Evolutionary conservation across 441 rosid genomes (phyloP), one percentile per base, ranked within the genome.

Genomic region (Populus hybrid): DNA sequence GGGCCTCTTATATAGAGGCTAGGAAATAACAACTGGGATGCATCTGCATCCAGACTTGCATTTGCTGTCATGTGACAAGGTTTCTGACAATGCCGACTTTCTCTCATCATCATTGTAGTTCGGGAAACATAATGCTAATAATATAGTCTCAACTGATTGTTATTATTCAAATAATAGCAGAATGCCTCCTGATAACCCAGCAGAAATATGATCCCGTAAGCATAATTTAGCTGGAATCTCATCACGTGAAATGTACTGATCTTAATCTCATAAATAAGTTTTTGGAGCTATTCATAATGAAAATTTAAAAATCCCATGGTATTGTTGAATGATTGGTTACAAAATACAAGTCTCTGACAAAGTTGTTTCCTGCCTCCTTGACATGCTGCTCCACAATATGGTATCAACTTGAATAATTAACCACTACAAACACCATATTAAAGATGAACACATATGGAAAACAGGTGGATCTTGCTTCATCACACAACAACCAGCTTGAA

Each of bases 31-130:
- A 65, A 0, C 23, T 14, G 69, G 69, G 2, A 65, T 8, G 16
- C 11, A 6, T n/a, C 4, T 65, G 14, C 16, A 21, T 65, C 69
- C 69, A 65, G 42, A 71, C 24, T 73, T 66, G 38, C 36, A 64
- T 67, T 65, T 34, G 74, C 74, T 74, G 74, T 70, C 76, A 73
- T 79, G 85, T 63, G 38, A 30, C 10, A 21, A 12, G 73, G 26
- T 11, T 57, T 64, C 72, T 23, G 40, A 21, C 73, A 28, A 12
- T 12, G 16, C 73, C 64, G 61, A 19, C 11, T 36, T 59, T 70
- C 36, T 35, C 46, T 68, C 64, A 64, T 75, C 69, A 24, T 74
- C 28, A 12, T 0, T 40, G 16, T 40, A 12, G 14, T 40, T 40
- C 50, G 12, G 50, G 50, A 11, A 40, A 40, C 50, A 40, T 40